A percentile compares a stretch with the other conserved stretches of the same genome.
Conservation (phyloP, 2,329 filamentous ascomycete species). For the Camillea tinctor region DNA sequence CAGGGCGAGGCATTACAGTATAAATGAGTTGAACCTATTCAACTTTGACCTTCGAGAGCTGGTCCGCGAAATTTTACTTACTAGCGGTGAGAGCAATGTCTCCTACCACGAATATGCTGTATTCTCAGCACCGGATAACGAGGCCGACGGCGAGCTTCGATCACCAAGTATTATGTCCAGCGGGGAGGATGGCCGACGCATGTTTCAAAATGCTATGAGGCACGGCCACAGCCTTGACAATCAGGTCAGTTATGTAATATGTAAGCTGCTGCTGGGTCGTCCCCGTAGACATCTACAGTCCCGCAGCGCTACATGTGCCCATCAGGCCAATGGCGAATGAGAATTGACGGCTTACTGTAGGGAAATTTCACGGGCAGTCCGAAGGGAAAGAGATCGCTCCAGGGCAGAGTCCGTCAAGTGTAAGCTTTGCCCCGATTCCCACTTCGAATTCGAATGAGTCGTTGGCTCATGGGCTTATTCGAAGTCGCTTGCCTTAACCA, state of each 20-base stretch:
- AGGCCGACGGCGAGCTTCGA: slow-evolving; percentile 18
- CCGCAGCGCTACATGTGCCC: not conserved
- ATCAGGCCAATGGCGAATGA: slow-evolving; percentile 3
- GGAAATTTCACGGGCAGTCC: slow-evolving; percentile 27
- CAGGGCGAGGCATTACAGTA: slow-evolving; percentile 9
- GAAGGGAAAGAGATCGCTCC: slow-evolving; percentile 23
- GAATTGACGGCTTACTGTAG: slow-evolving; percentile 9
- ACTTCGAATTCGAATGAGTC: not conserved
- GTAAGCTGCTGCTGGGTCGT: not conserved
- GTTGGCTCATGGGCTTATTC: not conserved
- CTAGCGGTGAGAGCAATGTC: slow-evolving; percentile 23
- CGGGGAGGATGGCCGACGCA: slow-evolving; percentile 26
- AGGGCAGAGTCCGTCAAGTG: slow-evolving; percentile 29
- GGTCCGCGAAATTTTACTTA: slow-evolving; percentile 24
- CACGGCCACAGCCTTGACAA: slow-evolving; percentile 28
- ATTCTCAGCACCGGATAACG: slow-evolving; percentile 21
- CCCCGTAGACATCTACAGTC: not conserved
- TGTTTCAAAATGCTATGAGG: slow-evolving; percentile 27
- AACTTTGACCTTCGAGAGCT: slow-evolving; percentile 31
- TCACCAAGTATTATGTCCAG: slow-evolving; percentile 31
- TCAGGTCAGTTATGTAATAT: slow-evolving; percentile 22
- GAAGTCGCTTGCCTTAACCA: not conserved
- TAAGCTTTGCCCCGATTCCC: slow-evolving; percentile 12
- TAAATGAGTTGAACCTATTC: slow-evolving; percentile 28
- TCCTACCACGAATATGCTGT: slow-evolving; percentile 34